These are phyloP conservation scores for Schwanniomyces occidentalis DNA, from an alignment of 805 yeast genomes.

Conservation along the genomic window DNA sequence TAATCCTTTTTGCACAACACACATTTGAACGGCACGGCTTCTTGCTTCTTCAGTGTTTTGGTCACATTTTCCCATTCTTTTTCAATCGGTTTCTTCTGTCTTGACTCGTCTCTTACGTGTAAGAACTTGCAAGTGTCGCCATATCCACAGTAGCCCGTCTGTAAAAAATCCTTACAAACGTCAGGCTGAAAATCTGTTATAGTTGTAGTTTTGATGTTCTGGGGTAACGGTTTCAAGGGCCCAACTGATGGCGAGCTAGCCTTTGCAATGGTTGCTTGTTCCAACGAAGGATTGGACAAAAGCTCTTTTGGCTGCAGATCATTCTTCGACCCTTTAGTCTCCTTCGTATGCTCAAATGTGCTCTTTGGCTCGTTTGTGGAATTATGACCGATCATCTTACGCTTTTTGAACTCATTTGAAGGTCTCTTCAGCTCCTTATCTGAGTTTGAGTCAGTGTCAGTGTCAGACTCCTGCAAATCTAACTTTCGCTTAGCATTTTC, in stretches of 20 bases:
- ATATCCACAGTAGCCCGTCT: slow-evolving; percentile 94
- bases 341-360: neutral
- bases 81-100: slow-evolving; percentile 62
- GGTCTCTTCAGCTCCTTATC: neutral
- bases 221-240: slow-evolving; percentile 30
- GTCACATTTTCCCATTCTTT: slow-evolving; percentile 66
- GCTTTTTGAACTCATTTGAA: slow-evolving; percentile 7
- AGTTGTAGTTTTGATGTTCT: slow-evolving; percentile 60
- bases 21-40: slow-evolving; percentile 56
- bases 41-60: slow-evolving; percentile 8
- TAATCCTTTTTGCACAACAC: slow-evolving; percentile 59
- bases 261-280: slow-evolving; percentile 3
- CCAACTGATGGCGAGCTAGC: slow-evolving; percentile 4
- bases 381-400: slow-evolving; percentile 2
- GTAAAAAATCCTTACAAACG: slow-evolving; percentile 86
- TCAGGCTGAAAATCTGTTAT: slow-evolving; percentile 88
- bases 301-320: no score
- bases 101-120: slow-evolving; percentile 85
- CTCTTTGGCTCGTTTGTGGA: neutral
- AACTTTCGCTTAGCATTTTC: slow-evolving; percentile 4
- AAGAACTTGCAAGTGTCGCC: slow-evolving; percentile 96
- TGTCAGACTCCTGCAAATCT: slow-evolving; percentile 5
- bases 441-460: neutral
- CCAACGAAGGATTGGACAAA: slow-evolving; percentile 2
- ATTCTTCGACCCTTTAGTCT: neutral